Percentiles rank a stretch among this genome's conserved stretches.
Conservation (phyloP, 1,139 yeast species). For the Pneumocystis wakefieldiae region DNA sequence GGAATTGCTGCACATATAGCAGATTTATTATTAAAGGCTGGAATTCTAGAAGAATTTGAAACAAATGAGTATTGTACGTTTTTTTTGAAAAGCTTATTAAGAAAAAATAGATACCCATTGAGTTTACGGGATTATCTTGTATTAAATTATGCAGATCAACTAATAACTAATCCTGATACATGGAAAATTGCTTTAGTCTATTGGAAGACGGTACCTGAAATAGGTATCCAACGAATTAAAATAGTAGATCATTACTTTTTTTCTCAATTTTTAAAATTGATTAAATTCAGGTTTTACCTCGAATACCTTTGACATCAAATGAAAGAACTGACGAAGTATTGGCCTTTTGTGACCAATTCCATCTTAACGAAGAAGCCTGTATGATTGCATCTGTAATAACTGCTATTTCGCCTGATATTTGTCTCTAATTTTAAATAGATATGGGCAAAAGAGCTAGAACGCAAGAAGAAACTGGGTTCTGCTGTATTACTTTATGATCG, state of each 20-base stretch:
- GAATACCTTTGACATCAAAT: neutral
- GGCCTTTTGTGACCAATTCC: neutral
- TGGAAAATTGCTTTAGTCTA: neutral
- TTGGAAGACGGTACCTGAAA: neutral
- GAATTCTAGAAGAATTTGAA: neutral
- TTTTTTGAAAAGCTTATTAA: neutral
- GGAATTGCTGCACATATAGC: neutral
- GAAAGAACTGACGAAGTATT: neutral
- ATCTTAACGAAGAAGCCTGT: neutral
- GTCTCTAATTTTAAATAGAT: neutral
- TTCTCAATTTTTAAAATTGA: neutral
- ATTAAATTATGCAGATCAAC: neutral
- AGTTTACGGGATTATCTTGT: neutral
- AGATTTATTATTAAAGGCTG: neutral
- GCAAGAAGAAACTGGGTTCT: neutral
- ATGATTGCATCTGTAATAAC: neutral
- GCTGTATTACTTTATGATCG: neutral
- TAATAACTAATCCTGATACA: neutral
- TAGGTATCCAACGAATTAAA: neutral
- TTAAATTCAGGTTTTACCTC: neutral
- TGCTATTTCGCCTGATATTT: neutral
- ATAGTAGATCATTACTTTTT: neutral
- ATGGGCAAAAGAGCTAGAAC: conserved; percentile 2
- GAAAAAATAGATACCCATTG: neutral
- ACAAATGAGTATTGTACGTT: neutral